phyloP scores from a whole-genome alignment of 2,329 filamentous ascomycete species.

The Eurotiales sp. region DNA sequence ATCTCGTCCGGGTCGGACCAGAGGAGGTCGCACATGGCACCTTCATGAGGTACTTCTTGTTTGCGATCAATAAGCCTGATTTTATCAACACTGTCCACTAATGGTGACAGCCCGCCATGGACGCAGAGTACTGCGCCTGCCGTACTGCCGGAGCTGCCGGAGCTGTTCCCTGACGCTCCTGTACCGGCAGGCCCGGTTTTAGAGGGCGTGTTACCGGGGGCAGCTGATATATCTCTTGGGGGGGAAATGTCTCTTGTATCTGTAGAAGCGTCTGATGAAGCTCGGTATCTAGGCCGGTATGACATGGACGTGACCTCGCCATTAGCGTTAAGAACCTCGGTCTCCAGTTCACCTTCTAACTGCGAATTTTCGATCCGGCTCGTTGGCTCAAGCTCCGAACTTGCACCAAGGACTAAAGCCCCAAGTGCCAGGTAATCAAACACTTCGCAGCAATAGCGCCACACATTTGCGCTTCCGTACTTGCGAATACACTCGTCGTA shows the following conservation, averaged over 20 bases:
- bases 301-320: conserved; percentile 68
- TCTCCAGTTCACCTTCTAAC: conserved; percentile 74
- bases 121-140: conserved; percentile 90
- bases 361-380: conserved; percentile 46
- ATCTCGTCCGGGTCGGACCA: conserved; percentile 99
- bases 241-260: conserved; percentile 37
- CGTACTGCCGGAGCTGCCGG: conserved; percentile 43
- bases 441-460: conserved; percentile 95
- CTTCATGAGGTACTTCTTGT: conserved; percentile 97
- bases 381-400: conserved; percentile 61
- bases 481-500: conserved; percentile 96
- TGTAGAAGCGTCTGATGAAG: conserved; percentile 31
- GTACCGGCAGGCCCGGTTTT: conserved; percentile 73
- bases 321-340: conserved; percentile 84
- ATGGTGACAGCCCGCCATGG: conserved; percentile 84
- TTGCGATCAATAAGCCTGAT: conserved; percentile 93
- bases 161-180: conserved; percentile 68
- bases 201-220: conserved; percentile 41
- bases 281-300: conserved; percentile 31
- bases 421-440: conserved; percentile 95
- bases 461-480: conserved; percentile 94
- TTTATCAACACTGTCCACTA: conserved; percentile 92
- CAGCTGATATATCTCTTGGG: conserved; percentile 41
- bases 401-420: conserved; percentile 83
- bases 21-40: conserved; percentile 95